These are phyloP conservation scores for Sambucus nigra DNA, from an alignment of 129 eudicot genomes.

Conservation along the genomic window DNA sequence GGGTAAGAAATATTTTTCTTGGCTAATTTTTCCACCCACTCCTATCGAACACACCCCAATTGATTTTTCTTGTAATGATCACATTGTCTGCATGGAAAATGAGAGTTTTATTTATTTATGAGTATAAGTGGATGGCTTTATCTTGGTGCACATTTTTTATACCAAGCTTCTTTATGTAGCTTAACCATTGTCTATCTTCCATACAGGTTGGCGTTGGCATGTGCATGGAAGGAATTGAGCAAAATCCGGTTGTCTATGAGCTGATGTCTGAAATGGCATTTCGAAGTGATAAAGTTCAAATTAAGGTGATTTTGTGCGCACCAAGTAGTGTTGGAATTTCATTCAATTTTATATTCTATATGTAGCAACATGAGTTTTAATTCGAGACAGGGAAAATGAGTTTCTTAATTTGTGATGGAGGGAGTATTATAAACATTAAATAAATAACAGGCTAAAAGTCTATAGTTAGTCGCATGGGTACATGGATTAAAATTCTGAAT, in stretches of 20 bases:
- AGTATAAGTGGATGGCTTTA: not conserved
- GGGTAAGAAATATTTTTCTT: no score
- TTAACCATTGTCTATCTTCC: conserved; percentile 1
- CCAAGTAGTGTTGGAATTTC: no score
- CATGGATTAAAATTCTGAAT: no score
- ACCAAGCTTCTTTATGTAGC: not conserved
- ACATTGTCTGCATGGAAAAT: not conserved
- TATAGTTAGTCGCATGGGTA: no score
- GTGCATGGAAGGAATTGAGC: conserved; percentile 99
- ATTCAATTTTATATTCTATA: not conserved
- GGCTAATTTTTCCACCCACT: no score
- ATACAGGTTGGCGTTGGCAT: conserved; percentile 88
- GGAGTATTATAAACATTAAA: not conserved
- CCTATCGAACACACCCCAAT: no score
- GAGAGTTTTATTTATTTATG: not conserved
- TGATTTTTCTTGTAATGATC: not conserved
- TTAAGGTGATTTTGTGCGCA: conserved; percentile 65
- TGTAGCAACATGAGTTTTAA: no score
- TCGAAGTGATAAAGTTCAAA: conserved; percentile 53
- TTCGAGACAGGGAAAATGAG: no score
- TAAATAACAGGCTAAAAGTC: no score
- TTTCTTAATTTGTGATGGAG: not conserved
- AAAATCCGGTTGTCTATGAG: conserved; percentile 92
- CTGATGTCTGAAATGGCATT: conserved; percentile 98
- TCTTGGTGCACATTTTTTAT: not conserved